Conservation (phyloP, 108 stramenopile genomes). For the Licmophora abbreviata region DNA sequence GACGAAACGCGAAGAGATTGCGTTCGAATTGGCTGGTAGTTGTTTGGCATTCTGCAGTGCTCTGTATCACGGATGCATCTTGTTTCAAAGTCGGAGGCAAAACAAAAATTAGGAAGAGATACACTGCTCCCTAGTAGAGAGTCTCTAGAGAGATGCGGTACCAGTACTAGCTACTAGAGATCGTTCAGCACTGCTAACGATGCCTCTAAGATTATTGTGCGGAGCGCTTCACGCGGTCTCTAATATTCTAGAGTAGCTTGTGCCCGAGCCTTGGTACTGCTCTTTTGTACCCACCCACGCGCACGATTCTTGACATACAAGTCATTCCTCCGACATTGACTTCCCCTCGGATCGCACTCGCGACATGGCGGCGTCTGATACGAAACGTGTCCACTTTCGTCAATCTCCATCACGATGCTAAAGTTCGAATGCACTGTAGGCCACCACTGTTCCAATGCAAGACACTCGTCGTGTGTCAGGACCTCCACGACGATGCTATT, state of each 20-base stretch:
- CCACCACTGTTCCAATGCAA: constrained; percentile 58
- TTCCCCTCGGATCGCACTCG: constrained; percentile 59
- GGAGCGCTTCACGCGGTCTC: too few species aligned
- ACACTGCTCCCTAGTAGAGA: too few species aligned
- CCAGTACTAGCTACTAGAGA: not conserved
- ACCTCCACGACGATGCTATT: constrained; percentile 76
- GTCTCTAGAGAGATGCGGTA: too few species aligned
- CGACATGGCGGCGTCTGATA: constrained; percentile 62
- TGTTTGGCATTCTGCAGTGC: too few species aligned
- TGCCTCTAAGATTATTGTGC: too few species aligned
- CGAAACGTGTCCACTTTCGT: constrained; percentile 16
- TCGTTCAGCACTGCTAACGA: too few species aligned
- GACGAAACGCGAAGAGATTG: too few species aligned
- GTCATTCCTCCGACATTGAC: constrained; percentile 1
- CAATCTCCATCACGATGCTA: constrained; percentile 6
- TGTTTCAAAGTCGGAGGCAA: too few species aligned
- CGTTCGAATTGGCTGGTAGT: too few species aligned
- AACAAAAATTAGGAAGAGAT: too few species aligned
- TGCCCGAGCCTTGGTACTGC: not conserved
- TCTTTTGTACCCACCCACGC: not conserved
- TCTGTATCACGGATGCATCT: too few species aligned
- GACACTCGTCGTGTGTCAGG: constrained; percentile 62
- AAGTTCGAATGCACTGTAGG: constrained; percentile 29
- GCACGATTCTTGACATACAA: constrained; percentile 4
- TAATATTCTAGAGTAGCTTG: not conserved